Evolutionary conservation across 225 moss, liverwort and hornwort genomes (phyloP).

Genomic region (Polytrichum commune): DNA sequence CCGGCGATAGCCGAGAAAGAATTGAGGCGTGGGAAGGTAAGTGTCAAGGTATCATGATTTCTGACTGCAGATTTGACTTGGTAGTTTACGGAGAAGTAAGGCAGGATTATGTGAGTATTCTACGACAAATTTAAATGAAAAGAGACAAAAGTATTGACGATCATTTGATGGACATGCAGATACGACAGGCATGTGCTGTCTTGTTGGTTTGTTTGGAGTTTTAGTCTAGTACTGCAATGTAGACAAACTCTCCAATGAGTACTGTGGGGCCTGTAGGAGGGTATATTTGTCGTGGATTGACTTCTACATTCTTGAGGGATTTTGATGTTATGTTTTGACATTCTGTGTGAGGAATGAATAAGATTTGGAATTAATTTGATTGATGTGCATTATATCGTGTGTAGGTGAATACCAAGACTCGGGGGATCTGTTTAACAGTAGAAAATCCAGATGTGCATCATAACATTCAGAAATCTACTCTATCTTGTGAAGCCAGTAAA

Average conservation of each 20-base stretch:
- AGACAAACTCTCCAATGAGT: too few relatives aligned
- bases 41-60: neutral
- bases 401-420: neutral
- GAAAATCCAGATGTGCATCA: too few relatives aligned
- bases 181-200: too few relatives aligned
- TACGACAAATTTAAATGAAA: neutral
- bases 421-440: neutral
- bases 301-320: too few relatives aligned
- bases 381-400: neutral
- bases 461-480: too few relatives aligned
- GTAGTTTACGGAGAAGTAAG: neutral
- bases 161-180: neutral
- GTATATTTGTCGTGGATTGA: too few relatives aligned
- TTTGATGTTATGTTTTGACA: neutral
- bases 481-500: neutral
- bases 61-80: neutral
- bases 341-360: neutral
- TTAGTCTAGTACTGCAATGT: too few relatives aligned
- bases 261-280: too few relatives aligned
- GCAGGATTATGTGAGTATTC: neutral
- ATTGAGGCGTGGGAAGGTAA: conserved; percentile 1
- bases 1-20: neutral
- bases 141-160: neutral
- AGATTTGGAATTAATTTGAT: neutral
- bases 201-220: too few relatives aligned